phyloP scores from a whole-genome alignment of 352 stramenopile species.

The Pythium graminicola region DNA sequence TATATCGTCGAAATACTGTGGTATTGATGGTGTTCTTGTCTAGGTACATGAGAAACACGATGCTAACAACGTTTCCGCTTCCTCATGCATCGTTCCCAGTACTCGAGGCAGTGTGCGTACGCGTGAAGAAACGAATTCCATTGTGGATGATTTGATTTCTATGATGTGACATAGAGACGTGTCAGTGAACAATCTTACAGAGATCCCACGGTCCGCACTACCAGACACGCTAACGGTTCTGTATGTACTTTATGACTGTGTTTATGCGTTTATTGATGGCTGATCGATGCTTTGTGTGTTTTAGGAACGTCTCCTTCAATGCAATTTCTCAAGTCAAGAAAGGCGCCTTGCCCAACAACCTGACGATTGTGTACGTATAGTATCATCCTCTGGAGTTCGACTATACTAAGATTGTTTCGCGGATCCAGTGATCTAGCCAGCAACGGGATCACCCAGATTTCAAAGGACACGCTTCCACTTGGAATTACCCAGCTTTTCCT shows the following conservation, averaged over 20 bases:
- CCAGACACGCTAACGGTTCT: background rate
- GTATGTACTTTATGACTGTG: background rate
- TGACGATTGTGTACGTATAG: background rate
- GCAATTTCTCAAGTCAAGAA: background rate
- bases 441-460: background rate
- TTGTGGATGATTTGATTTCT: no score
- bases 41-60: constrained; percentile 16
- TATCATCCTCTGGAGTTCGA: background rate
- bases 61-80: constrained; percentile 14
- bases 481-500: background rate
- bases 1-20: background rate
- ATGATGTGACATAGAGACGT: no score
- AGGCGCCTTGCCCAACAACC: background rate
- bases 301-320: background rate
- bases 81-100: constrained; percentile 1
- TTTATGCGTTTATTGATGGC: background rate
- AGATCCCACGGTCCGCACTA: background rate
- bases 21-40: background rate
- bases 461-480: background rate
- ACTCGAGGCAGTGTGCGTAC: background rate
- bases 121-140: no score
- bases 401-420: background rate
- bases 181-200: background rate
- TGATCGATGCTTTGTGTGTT: background rate
- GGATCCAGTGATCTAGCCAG: background rate